Base-by-base conservation (phyloP, 192 early-diverging fungal genomes). In the Thoreauomyces humboldtii region DNA sequence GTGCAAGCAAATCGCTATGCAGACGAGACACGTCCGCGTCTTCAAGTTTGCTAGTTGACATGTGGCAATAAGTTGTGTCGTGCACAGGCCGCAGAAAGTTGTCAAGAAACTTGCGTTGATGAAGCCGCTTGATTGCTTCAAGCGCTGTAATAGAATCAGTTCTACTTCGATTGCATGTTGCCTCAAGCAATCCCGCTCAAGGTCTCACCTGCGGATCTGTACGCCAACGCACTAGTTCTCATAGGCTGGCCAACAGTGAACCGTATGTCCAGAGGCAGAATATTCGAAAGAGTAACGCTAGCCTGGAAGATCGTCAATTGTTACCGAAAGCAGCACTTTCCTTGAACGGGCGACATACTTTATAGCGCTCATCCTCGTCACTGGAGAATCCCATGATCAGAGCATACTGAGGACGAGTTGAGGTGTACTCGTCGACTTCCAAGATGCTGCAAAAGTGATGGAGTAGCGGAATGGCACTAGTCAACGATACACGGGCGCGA, bases 381-480 rank as follows among this genome's bases (percentile, higher is more conserved):
- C 2, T 14, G 44, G 59, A n/a, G 48, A 57, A 0, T 74, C 73
- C 27, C 61, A 27, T 15, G 17, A 27, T 27, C 38, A 41, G n/a
- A 54, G 88, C 38, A 4, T 66, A 89, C 0, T 79, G 67, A 0
- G 92, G 89, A 32, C 63, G 46, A 7, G 80, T 69, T 28, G 22
- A 25, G 2, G 67, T 66, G 51, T 37, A 73, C 61, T 65, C 73
- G 69, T 94, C 91, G 6, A 74, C 61, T 0, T 91, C 86, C n/a
- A 94, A 80, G 0, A 74, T 60, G 31, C 72, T 76, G 57, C 93
- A 93, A 58, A 91, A 97, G 29, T 80, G 77, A 73, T 90, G 46
- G 0, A 97, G 35, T 0, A 88, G 67, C 0, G 72, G 36, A 1
- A 92, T 65, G 7, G 93, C 80, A 0, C 87, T 88, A 37, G 87